Base-by-base conservation (phyloP, 345 rosid genomes). In the Boechera retrofracta region DNA sequence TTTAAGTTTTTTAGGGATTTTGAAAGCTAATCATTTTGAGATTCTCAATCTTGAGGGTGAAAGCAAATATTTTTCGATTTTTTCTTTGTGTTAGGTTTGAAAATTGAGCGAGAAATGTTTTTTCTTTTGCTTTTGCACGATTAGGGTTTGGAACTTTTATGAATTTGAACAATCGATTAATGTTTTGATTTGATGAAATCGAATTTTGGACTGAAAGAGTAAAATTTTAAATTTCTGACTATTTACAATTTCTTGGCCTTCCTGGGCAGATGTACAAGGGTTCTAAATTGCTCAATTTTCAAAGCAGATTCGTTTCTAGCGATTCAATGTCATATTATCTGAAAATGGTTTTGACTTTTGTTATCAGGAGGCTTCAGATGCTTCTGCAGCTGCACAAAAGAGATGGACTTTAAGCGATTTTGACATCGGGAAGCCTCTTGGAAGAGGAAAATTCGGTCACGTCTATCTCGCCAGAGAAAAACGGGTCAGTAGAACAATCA, bases 381-480 rank as follows among this genome's bases (percentile, higher is more conserved):
- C 75, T 66, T 80, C 87, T 4, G 82, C 82, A 4, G 79, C 71
- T 21, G 92, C 82, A 82, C 86, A 88, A 54, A 82, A 71, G 77
- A 91, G 98, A 82, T 92, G 99, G 99, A 86, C 86, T 4, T 88
- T 95, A 28, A 77, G 81, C 55, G 98, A 92, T 79, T 95, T 95
- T 12, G 96, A 95, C 65, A 87, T 95, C 1, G 99, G 98, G 12
- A 95, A 95, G 86, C 97, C 97, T 65, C 96, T 95, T 21, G 98
- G 98, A 28, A 81, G 98, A 42, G 99, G 99, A 36, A 95, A 95
- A 64, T 95, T 95, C 39, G 97, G 99, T 64, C 99, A 95, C 44
- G 97, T 95, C 28, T 95, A 92, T 82, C 85, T 92, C 69, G 97
- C 99, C 8, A 82, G 94, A 79, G 99, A 95, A 72, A 95, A 95